phyloP scores from a whole-genome alignment of 73 alveolate species.

The Paramecium biaurelia region DNA sequence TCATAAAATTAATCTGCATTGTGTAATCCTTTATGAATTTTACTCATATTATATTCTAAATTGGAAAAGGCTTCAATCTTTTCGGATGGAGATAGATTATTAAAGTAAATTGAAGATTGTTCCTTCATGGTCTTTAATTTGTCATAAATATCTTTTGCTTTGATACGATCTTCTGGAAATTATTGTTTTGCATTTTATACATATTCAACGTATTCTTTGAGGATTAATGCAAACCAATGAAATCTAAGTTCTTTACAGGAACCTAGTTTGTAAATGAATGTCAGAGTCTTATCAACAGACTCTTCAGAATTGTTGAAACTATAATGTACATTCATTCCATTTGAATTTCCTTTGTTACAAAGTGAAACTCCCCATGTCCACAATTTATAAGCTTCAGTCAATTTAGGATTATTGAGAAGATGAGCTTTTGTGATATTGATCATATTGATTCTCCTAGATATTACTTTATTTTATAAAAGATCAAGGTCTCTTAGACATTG shows the following conservation, averaged over 20 bases:
- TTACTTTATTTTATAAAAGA: background rate
- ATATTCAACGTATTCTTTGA: background rate
- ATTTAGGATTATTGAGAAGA: background rate
- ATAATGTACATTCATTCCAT: background rate
- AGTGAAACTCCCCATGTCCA: conserved; percentile 47
- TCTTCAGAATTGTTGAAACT: background rate
- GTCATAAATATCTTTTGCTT: background rate
- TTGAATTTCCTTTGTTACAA: conserved; percentile 27
- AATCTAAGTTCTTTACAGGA: background rate
- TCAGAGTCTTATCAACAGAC: background rate
- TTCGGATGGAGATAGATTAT: background rate
- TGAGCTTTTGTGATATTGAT: background rate
- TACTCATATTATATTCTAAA: background rate
- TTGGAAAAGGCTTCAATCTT: background rate
- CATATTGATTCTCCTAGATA: background rate
- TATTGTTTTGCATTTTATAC: background rate
- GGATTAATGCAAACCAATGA: background rate
- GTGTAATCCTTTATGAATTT: background rate
- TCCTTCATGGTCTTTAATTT: background rate
- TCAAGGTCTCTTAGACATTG: background rate
- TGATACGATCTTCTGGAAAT: background rate
- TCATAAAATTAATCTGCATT: background rate
- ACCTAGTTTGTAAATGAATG: background rate
- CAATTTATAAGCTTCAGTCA: background rate
- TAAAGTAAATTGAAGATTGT: background rate